Conservation (phyloP, 768 basidiomycete genomes). For the Amanita subjunquillea region DNA sequence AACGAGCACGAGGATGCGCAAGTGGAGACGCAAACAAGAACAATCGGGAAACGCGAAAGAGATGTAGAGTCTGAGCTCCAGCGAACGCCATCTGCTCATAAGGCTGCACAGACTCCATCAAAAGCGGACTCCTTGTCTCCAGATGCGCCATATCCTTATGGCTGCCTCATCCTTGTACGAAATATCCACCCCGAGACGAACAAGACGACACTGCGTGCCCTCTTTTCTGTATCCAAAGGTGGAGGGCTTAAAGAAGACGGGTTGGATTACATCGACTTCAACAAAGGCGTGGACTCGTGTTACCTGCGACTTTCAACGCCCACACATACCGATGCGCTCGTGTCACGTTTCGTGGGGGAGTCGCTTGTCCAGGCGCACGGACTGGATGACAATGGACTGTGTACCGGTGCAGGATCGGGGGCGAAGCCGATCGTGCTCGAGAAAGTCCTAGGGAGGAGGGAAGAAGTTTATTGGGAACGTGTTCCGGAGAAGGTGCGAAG, state of each 20-base stretch:
- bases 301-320: slow-evolving; percentile 58
- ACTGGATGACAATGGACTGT: slow-evolving; percentile 41
- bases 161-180: slow-evolving; percentile 62
- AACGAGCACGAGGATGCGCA: slow-evolving; percentile 19
- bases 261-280: slow-evolving; percentile 75
- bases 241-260: slow-evolving; percentile 16
- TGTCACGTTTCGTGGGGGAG: slow-evolving; percentile 30
- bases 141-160: slow-evolving; percentile 41
- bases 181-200: slow-evolving; percentile 69
- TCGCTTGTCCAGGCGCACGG: slow-evolving; percentile 34
- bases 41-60: not conserved
- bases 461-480: slow-evolving; percentile 71
- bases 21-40: slow-evolving; percentile 5
- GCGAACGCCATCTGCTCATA: not conserved
- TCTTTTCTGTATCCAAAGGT: slow-evolving; percentile 30
- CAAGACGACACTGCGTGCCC: slow-evolving; percentile 62
- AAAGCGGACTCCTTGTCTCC: slow-evolving; percentile 8
- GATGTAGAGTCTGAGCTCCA: not conserved
- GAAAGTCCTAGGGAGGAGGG: slow-evolving; percentile 49
- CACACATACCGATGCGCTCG: slow-evolving; percentile 31
- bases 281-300: slow-evolving; percentile 73
- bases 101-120: not conserved
- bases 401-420: slow-evolving; percentile 5
- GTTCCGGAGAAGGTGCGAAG: slow-evolving; percentile 63
- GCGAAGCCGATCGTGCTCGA: slow-evolving; percentile 35